Base-by-base conservation (phyloP, 75 land plant genomes). In the Pseudotsuga menziesii region DNA sequence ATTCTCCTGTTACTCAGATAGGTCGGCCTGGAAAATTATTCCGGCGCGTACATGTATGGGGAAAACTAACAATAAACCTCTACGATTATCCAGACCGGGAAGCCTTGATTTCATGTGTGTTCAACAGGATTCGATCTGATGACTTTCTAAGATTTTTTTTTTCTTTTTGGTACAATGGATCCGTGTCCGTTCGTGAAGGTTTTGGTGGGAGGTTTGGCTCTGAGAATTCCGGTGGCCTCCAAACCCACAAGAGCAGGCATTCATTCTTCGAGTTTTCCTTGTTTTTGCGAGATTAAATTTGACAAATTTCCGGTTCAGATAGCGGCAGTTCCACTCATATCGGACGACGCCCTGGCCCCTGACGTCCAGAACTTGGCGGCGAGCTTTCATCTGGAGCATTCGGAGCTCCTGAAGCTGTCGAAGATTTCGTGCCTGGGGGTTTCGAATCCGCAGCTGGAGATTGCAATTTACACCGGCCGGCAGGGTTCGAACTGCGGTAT, bases 161-260 rank as follows among this genome's bases (percentile, higher is more conserved):
- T 36, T n/a, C n/a, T n/a, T 29, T 5, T 35, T 67, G 4, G 8
- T 67, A 48, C 54, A 27, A 87, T 87, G 88, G 88, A 87, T 59
- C 87, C 87, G 36, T 78, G 88, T 29, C 75, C 87, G 14, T 87
- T 87, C 76, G 81, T 81, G 48, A 72, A 81, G 73, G 59, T 87
- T 35, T 78, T 87, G n/a, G 88, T 87, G 55, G 80, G 80, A 13
- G 87, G 75, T 39, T 64, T 87, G 57, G 83, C 77, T 8, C 73
- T 87, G 41, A 71, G 86, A 11, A 80, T 87, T 5, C 88, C 88
- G 4, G 76, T 81, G 5, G 83, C 86, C 2, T 67, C 87, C 54
- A 81, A 82, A 56, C 76, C 80, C 7, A 79, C 88, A 15, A 57
- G 80, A 11, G 61, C 78, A 20, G 80, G 80, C n/a, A 77, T 86